phyloP scores from a whole-genome alignment of 2,329 filamentous ascomycete species.

The Xylariaceae sp. region DNA sequence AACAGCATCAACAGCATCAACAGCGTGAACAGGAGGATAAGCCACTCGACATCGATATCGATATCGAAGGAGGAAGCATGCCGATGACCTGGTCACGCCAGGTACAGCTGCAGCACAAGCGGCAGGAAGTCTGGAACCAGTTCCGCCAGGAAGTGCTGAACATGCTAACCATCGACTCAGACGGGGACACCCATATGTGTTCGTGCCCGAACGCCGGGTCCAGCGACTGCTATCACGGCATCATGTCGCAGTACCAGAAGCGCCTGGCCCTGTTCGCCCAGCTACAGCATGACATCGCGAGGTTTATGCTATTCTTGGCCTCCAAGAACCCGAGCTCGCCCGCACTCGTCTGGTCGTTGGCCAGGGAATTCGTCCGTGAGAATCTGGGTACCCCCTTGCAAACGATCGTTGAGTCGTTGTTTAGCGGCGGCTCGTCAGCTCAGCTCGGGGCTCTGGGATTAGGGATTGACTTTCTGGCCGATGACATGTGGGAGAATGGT shows the following conservation, averaged over 20 bases:
- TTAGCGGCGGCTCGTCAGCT: background rate
- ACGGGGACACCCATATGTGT: slow-evolving; percentile 1
- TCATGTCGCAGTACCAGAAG: background rate
- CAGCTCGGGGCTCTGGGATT: background rate
- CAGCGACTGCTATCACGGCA: background rate
- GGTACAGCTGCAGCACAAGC: background rate
- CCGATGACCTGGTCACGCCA: background rate
- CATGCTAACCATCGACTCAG: background rate
- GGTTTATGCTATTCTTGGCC: background rate
- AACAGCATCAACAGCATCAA: background rate
- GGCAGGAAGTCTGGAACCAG: background rate
- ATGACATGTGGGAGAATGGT: background rate
- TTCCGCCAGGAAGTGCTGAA: background rate
- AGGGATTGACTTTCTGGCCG: background rate
- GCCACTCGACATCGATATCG: too few relatives aligned
- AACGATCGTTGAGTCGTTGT: background rate
- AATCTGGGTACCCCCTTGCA: background rate
- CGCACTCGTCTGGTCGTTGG: background rate
- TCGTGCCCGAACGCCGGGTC: background rate
- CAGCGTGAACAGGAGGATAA: too few relatives aligned
- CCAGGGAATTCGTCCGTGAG: background rate
- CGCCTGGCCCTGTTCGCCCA: background rate
- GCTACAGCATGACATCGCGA: background rate
- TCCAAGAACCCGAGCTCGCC: background rate
- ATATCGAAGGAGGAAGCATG: too few relatives aligned